Base-by-base conservation (phyloP, 2,329 filamentous ascomycete species). In the Neopestalotiopsis sp. region DNA sequence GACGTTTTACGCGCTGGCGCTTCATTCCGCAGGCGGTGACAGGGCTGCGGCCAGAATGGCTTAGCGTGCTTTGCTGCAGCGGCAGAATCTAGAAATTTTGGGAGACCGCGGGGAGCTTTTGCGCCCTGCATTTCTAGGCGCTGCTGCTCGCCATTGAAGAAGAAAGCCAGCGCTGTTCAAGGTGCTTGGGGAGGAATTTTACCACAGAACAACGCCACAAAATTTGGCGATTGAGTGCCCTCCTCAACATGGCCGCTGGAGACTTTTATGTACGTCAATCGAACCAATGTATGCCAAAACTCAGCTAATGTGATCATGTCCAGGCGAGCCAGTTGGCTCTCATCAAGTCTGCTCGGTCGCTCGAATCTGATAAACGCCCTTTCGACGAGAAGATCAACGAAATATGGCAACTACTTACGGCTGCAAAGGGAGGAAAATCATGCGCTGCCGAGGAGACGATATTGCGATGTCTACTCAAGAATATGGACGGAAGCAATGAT, bases 401-500 rank as follows among this genome's bases (percentile, higher is more conserved):
- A 24, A 72, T 90, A 14, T 89, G 86, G 87, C 79, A 77, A 6
- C 77, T 80, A 5, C 78, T 90, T n/a, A 80, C 82, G 4, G 79
- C 81, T 1, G 80, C 81, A 2, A 80, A 79, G 3, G 75, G 80
- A 28, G 78, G 79, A 1, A 78, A 79, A 45, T 87, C 87, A 60
- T 85, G 84, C 70, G 86, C 86, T 2, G 83, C 85, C 3, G 87
- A 90, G 72, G 85, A 89, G 73, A 88, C 84, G 69, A 84, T 89
- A 65, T 74, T 92, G 68, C 84, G 88, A 80, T 89, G 90, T 83
- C 82, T 93, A 1, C 84, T 92, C 66, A 89, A 90, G 74, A 85
- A 85, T 66, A 89, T 90, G 87, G 85, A 84, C 70, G 83, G 83
- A 24, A 72, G 81, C 56, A 80, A 81, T 40, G 78, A 83, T 49